Conservation (phyloP, 139 green algal species). For the Dunaliella primolecta region DNA sequence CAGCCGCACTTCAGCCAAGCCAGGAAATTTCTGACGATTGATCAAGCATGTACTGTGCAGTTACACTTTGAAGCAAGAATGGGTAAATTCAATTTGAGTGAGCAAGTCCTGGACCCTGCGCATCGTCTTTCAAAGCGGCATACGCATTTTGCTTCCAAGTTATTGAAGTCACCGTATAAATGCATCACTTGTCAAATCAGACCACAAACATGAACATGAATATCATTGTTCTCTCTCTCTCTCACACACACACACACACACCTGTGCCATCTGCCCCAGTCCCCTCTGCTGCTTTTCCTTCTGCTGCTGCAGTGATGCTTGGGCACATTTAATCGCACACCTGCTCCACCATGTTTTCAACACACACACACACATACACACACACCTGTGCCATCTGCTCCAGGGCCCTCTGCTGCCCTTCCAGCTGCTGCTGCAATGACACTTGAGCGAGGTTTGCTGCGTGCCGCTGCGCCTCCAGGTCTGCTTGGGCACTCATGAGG, state of each 20-base stretch:
- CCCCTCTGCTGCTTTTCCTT: not conserved
- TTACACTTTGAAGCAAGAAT: not conserved
- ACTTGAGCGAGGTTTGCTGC: not conserved
- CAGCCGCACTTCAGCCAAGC: no score
- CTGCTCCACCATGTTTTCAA: not conserved
- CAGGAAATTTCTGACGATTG: no score
- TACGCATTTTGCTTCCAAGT: not conserved
- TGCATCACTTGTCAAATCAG: not conserved
- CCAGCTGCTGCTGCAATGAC: not conserved
- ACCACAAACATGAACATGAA: not conserved
- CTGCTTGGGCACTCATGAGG: not conserved
- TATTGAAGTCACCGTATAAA: not conserved
- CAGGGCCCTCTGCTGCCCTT: not conserved
- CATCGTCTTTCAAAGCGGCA: not conserved
- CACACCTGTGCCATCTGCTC: not conserved
- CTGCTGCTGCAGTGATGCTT: not conserved
- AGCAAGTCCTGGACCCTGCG: not conserved
- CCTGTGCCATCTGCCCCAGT: not conserved
- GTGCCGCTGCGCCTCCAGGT: not conserved
- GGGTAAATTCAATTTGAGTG: not conserved
- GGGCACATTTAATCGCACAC: no score
- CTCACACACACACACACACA: not conserved
- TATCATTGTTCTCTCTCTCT: no score
- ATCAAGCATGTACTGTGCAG: not conserved
- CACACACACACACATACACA: not conserved